Evolutionary conservation across 106 monocot genomes (phyloP).

Genomic region (Xerophyta viscosa): DNA sequence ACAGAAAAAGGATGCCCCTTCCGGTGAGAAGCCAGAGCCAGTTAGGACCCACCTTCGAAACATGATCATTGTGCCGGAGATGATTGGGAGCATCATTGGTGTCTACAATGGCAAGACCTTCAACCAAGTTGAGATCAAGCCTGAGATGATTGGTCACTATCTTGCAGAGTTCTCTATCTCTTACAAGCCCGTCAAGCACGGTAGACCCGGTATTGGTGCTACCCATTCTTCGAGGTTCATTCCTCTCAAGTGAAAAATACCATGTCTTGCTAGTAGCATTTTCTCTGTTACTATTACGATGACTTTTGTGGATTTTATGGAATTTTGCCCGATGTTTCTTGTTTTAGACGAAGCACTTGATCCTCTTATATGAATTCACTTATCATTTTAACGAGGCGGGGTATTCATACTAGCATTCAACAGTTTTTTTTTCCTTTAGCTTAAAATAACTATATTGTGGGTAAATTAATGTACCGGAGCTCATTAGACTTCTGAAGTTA

Average conservation of each 20-base stretch:
- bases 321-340: too few relatives aligned
- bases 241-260: conserved; percentile 4
- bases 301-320: too few relatives aligned
- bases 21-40: conserved; percentile 12
- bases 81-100: conserved; percentile 8
- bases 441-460: too few relatives aligned
- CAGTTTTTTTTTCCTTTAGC: too few relatives aligned
- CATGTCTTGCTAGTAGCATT: neutral
- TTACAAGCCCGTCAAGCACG: conserved; percentile 12
- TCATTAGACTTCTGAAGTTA: too few relatives aligned
- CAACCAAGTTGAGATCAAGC: conserved; percentile 12
- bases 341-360: too few relatives aligned
- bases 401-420: too few relatives aligned
- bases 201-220: conserved; percentile 14
- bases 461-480: too few relatives aligned
- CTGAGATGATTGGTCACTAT: conserved; percentile 12
- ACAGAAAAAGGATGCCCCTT: conserved; percentile 13
- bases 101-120: conserved; percentile 15
- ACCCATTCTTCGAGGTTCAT: conserved; percentile 10
- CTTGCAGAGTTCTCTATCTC: conserved; percentile 14
- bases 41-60: conserved; percentile 10
- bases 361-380: too few relatives aligned
- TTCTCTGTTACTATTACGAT: neutral
- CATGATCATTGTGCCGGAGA: conserved; percentile 13
- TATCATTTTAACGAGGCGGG: too few relatives aligned